Percentiles rank a stretch among this genome's conserved stretches.
Evolutionary conservation across 129 eudicot species (phyloP).

Genomic region (Gnaphalium uliginosum): DNA sequence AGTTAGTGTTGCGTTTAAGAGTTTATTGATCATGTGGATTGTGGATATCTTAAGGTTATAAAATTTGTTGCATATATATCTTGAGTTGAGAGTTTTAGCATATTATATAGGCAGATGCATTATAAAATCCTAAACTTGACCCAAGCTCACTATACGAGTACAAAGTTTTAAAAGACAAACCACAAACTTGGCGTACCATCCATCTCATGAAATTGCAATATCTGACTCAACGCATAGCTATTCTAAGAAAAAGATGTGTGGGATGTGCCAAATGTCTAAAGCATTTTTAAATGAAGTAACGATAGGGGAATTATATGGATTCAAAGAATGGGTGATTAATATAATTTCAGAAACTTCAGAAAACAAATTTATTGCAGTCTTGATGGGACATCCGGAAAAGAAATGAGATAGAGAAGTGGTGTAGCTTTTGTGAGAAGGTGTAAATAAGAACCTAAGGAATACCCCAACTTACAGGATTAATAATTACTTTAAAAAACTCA

Average conservation of each 20-base stretch:
- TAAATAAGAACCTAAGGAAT: slow-evolving; percentile 7
- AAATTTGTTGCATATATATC: background rate
- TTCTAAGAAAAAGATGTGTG: background rate
- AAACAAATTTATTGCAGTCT: background rate
- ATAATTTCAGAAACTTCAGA: background rate
- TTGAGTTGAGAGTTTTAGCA: slow-evolving; percentile 2
- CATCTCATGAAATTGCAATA: background rate
- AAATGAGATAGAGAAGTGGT: background rate
- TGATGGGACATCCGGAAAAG: background rate
- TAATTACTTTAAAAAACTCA: background rate
- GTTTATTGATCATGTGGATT: slow-evolving; percentile 14
- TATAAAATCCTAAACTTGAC: slow-evolving; percentile 16
- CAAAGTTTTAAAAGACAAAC: background rate
- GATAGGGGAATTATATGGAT: background rate
- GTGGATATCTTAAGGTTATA: background rate
- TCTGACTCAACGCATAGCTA: slow-evolving; percentile 8
- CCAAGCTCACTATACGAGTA: background rate
- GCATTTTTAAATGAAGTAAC: background rate
- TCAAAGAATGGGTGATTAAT: background rate
- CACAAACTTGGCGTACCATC: background rate
- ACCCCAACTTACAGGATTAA: background rate
- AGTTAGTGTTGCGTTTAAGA: slow-evolving; percentile 8
- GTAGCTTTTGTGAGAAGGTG: background rate
- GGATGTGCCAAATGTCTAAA: background rate
- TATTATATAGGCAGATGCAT: slow-evolving; percentile 10